These are phyloP conservation scores for Penicillium vulpinum DNA, from an alignment of 2,329 filamentous ascomycete species.

Conservation along the genomic window DNA sequence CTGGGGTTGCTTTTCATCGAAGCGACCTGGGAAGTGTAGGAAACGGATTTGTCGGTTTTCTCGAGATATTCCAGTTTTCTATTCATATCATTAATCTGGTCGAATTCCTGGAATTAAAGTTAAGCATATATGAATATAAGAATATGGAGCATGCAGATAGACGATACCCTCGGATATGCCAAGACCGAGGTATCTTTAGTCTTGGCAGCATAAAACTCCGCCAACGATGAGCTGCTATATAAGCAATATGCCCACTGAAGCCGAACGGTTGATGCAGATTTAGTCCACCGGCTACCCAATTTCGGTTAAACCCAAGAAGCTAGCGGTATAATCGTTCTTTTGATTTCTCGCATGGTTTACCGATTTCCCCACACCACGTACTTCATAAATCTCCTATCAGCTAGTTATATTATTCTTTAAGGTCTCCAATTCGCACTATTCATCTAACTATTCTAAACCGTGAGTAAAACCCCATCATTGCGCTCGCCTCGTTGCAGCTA, in stretches of 20 bases:
- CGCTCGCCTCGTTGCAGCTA: neutral
- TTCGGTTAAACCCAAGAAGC: neutral
- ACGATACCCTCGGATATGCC: conserved; percentile 6
- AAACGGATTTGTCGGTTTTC: neutral
- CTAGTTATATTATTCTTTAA: neutral
- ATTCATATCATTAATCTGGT: neutral
- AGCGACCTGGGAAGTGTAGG: too few relatives aligned
- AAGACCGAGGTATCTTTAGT: conserved; percentile 3
- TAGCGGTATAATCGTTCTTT: neutral
- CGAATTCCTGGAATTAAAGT: neutral
- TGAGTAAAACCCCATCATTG: neutral
- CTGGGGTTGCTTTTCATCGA: neutral
- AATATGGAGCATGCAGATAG: neutral
- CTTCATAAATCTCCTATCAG: conserved; percentile 4
- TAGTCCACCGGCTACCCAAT: neutral
- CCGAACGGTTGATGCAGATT: neutral
- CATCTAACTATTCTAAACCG: too few relatives aligned
- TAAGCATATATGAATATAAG: too few relatives aligned
- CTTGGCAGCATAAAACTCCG: neutral
- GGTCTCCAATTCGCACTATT: neutral
- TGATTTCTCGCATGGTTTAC: neutral
- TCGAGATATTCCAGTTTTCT: neutral
- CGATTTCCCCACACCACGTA: conserved; percentile 8
- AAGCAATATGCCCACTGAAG: neutral
- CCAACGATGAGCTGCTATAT: conserved; percentile 15